phyloP scores from a whole-genome alignment of 176 grass and related monocot genomes.

The Eleusine indica region DNA sequence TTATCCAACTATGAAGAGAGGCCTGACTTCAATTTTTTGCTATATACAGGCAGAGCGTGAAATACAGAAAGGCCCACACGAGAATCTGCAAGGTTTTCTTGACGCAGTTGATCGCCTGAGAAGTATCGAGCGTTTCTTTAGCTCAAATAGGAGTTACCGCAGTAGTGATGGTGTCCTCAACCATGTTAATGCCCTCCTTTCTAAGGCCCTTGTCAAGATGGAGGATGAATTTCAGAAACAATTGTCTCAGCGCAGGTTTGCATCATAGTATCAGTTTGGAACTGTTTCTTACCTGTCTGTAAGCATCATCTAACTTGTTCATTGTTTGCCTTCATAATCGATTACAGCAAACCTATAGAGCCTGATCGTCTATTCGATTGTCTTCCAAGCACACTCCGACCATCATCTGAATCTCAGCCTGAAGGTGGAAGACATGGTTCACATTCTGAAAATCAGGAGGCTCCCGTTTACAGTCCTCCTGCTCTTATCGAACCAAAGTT shows the following conservation, averaged over 20 bases:
- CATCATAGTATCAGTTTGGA: conserved; percentile 22
- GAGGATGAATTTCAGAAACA: conserved; percentile 85
- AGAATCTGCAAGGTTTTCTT: conserved; percentile 84
- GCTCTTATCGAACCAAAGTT: conserved; percentile 82
- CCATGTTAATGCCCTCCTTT: conserved; percentile 72
- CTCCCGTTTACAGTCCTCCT: conserved; percentile 74
- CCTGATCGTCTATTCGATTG: conserved; percentile 92
- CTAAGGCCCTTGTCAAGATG: conserved; percentile 78
- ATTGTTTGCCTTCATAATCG: not conserved
- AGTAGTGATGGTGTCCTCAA: conserved; percentile 83
- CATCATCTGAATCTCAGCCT: conserved; percentile 65
- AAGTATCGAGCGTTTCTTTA: conserved; percentile 83
- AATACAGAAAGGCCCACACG: conserved; percentile 75
- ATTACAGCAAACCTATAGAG: conserved; percentile 85
- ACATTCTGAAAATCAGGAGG: conserved; percentile 60
- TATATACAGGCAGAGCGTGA: conserved; percentile 75
- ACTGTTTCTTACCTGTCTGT: conserved; percentile 16
- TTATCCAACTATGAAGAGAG: not conserved
- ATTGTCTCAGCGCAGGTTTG: conserved; percentile 65
- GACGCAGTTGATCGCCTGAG: conserved; percentile 78
- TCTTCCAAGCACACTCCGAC: conserved; percentile 80
- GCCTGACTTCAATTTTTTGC: not conserved
- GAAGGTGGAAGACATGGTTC: conserved; percentile 60
- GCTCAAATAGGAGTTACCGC: conserved; percentile 83
- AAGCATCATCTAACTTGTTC: conserved; percentile 1